Evolutionary conservation across 352 stramenopile genomes (phyloP).

Genomic region (Pythium coloratum): DNA sequence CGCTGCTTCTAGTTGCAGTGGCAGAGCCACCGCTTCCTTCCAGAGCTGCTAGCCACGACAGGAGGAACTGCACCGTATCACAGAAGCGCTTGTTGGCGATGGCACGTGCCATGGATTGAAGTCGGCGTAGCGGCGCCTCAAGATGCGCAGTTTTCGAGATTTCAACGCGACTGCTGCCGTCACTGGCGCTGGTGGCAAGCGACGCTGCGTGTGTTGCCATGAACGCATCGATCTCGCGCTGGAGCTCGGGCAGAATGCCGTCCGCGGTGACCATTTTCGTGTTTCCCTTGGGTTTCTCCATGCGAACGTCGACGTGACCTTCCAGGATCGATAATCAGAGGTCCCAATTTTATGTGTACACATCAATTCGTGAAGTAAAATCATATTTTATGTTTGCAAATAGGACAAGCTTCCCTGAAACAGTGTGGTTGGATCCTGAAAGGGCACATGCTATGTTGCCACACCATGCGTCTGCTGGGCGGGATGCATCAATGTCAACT

Average conservation of each 20-base stretch:
- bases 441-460: slow-evolving; percentile 15
- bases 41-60: slow-evolving; percentile 42
- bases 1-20: slow-evolving; percentile 20
- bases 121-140: slow-evolving; percentile 19
- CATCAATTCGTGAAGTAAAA: background rate
- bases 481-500: slow-evolving; percentile 15
- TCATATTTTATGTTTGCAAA: background rate
- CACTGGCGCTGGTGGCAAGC: slow-evolving; percentile 9
- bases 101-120: slow-evolving; percentile 34
- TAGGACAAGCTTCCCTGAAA: background rate
- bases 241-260: slow-evolving; percentile 42
- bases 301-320: slow-evolving; percentile 12
- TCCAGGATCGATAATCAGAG: slow-evolving; percentile 21
- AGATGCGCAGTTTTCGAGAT: slow-evolving; percentile 9
- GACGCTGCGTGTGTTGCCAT: slow-evolving; percentile 39
- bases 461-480: background rate
- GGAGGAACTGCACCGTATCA: slow-evolving; percentile 29
- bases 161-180: slow-evolving; percentile 1
- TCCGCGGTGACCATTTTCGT: slow-evolving; percentile 21
- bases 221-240: slow-evolving; percentile 61
- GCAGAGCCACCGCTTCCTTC: slow-evolving; percentile 22
- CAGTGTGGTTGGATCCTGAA: slow-evolving; percentile 19
- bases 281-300: slow-evolving; percentile 9
- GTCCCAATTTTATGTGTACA: slow-evolving; percentile 7
- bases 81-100: slow-evolving; percentile 15